Base-by-base conservation (phyloP, 1,284 basidiomycete species). In the Trichosporon inkin region DNA sequence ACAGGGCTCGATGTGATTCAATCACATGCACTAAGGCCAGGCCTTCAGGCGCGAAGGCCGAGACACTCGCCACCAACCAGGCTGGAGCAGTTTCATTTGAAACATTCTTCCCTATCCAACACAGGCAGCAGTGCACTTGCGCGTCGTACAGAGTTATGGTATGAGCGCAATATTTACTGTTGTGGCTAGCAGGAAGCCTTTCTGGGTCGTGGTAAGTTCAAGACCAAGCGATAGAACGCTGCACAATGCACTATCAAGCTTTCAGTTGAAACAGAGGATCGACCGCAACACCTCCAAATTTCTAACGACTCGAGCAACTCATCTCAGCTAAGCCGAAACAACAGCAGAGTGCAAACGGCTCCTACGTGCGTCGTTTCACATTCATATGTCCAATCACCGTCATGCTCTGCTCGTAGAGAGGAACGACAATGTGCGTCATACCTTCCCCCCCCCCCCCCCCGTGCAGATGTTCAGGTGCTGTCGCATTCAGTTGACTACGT, bases 181-280 rank as follows among this genome's bases (percentile, higher is more conserved):
- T 16, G 44, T 28, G 44, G 44, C 22, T 49, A 32, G 44, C 44
- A 49, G 28, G 24, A 6, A 2, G 14, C 2, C 14, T 24, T 49
- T 47, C 44, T 49, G 44, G 44, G 44, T 49, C 44, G 44, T 32
- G 44, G 44, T 28, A 49, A 49, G 44, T 49, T 49, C 44, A 49
- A 19, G 28, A 24, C 16, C 44, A 28, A 53, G 35, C 22, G 24
- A 35, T 24, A 22, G 22, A 36, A 28, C 20, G 19, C 20, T 19
- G 16, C 35, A 53, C 20, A 24, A 39, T 14, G 10, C 5, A 5
- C n/a, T 36, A 28, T 28, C 34, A 22, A 49, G 19, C 44, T 49
- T 22, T 17, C n/a, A 32, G 28, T 32, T 32, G 28, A 32, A 32
- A 32, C 28, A 32, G 28, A 32, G 28, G 28, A 32, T 32, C 28